Evolutionary conservation across 2,329 filamentous ascomycete genomes (phyloP), one percentile per base, ranked within the genome.

Genomic region (Clonostachys rosea): DNA sequence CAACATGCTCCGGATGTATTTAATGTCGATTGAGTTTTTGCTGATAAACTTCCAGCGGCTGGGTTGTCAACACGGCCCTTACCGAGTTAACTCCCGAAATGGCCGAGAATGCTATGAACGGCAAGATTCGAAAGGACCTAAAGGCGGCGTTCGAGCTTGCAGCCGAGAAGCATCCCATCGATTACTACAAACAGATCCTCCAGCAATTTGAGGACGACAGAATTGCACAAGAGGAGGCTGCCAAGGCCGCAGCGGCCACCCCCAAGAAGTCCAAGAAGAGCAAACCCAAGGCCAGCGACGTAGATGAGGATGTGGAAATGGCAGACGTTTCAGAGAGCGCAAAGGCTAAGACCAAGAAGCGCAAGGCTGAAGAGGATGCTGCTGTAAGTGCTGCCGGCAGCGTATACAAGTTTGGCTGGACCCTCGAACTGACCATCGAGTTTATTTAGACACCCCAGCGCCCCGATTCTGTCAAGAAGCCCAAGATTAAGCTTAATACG

Each of bases 31-130:
- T 47, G 35, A 44, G 41, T 13, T 13, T 13, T 13, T 41, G 6
- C 13, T 14, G 9, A 18, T 12, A 10, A 30, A 30, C 36, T 14
- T 49, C 49, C 57, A 99, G 94, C 69, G 88, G 89, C 36, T 99
- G 92, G 92, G 89, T 92, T 54, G 79, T 84, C 51, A 96, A 97
- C 67, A 87, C 84, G 18, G 85, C 89, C 49, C 78, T 99, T 36
- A 81, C 83, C 35, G 85, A 89, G 35, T 81, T 97, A 46, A 84
- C 91, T 48, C 73, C 87, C 13, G 83, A 86, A 45, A 83, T 85
- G 24, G 85, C 91, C 53, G 80, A 82, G 46, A 75, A 84, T 20
- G 73, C 81, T 40, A 74, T 87, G 45, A 85, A 84, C 46, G 80
- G 86, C 54, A 95, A 95, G 72, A 85, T 87, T 74, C 81, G 82